phyloP scores from a whole-genome alignment of 176 grass and related monocot genomes.

The Oryza glaberrima region DNA sequence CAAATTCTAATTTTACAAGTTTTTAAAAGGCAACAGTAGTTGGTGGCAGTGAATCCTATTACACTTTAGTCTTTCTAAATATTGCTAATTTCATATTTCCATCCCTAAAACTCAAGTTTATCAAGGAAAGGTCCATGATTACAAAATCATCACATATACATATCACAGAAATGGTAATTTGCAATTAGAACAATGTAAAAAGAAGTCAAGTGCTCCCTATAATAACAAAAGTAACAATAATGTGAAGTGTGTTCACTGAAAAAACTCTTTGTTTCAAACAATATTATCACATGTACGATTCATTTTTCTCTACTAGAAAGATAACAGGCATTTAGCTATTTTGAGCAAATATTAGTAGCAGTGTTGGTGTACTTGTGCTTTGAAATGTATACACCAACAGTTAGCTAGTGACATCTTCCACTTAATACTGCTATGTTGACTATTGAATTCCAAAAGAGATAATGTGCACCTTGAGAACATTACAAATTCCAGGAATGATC shows the following conservation, averaged over 20 bases:
- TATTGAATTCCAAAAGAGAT: conserved; percentile 29
- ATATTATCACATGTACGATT: not conserved
- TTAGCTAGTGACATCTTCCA: conserved; percentile 13
- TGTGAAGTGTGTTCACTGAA: not conserved
- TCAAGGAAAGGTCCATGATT: not conserved
- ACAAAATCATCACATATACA: not conserved
- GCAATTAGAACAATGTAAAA: not conserved
- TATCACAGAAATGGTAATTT: not conserved
- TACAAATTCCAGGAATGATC: conserved; percentile 94
- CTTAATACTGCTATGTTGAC: not conserved
- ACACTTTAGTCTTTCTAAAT: not conserved
- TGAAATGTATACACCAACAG: conserved; percentile 20
- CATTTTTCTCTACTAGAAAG: not conserved
- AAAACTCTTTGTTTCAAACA: not conserved
- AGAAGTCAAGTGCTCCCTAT: not conserved
- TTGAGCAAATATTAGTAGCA: not conserved
- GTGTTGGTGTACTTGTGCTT: not conserved
- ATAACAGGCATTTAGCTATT: not conserved
- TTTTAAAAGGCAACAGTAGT: too few species aligned
- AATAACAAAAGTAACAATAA: not conserved
- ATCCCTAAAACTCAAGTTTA: not conserved
- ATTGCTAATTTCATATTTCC: not conserved
- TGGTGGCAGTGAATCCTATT: not conserved
- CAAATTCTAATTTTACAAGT: too few species aligned
- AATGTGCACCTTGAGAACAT: conserved; percentile 91